phyloP scores from a whole-genome alignment of 352 stramenopile species.

The Plasmopara viticola region DNA sequence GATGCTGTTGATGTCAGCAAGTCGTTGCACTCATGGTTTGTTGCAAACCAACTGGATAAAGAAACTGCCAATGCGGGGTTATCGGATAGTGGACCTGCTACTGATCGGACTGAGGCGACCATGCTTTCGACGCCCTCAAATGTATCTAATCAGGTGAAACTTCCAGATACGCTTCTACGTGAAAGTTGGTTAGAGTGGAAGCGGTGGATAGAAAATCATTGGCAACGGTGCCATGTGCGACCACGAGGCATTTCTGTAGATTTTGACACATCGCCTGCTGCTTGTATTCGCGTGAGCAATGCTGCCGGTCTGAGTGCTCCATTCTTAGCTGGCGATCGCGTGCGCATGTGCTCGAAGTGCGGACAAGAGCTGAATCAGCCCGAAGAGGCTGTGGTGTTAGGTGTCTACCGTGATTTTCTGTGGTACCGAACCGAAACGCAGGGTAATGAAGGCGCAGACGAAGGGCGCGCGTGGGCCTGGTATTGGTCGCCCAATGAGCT shows the following conservation, averaged over 20 bases:
- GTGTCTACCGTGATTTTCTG: slow-evolving; percentile 86
- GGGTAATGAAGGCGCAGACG: slow-evolving; percentile 92
- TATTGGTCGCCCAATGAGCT: slow-evolving; percentile 94
- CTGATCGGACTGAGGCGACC: not conserved
- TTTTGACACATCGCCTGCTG: slow-evolving; percentile 87
- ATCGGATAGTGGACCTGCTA: slow-evolving; percentile 5
- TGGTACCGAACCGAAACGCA: slow-evolving; percentile 96
- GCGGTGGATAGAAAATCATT: slow-evolving; percentile 79
- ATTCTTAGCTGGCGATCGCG: slow-evolving; percentile 91
- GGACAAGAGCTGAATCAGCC: slow-evolving; percentile 93
- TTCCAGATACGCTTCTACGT: slow-evolving; percentile 53
- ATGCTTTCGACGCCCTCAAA: not conserved
- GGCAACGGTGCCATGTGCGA: slow-evolving; percentile 71
- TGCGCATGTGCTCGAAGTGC: slow-evolving; percentile 91
- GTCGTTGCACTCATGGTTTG: slow-evolving; percentile 79
- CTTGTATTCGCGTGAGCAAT: slow-evolving; percentile 87
- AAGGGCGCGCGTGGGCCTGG: slow-evolving; percentile 92
- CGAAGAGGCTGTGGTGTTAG: slow-evolving; percentile 95
- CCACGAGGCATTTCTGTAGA: slow-evolving; percentile 89
- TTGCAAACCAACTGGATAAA: slow-evolving; percentile 42
- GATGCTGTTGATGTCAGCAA: slow-evolving; percentile 89
- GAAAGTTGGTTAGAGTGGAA: slow-evolving; percentile 83
- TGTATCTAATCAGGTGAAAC: slow-evolving; percentile 20
- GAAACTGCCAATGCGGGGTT: slow-evolving; percentile 7
- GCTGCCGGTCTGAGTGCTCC: slow-evolving; percentile 82